Evolutionary conservation across 768 basidiomycete species (phyloP), one percentile per base, ranked within the genome.

Genomic region (Dacryopinax primogenitus): DNA sequence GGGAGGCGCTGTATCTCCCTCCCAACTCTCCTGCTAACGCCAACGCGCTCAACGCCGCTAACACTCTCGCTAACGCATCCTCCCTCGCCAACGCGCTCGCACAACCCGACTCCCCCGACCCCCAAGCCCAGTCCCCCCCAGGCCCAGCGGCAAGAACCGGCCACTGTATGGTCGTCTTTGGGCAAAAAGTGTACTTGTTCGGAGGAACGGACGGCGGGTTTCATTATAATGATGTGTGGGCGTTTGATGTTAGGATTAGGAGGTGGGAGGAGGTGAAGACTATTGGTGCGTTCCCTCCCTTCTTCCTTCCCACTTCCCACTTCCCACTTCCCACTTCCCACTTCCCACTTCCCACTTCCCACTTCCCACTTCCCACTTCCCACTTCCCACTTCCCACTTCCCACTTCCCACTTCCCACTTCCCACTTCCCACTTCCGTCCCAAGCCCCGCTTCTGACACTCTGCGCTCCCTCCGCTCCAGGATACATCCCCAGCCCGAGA

Each of bases 211-310:
- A 99, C 72, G 94, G 94, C n/a, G 85, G 87, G 73, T 98, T 88
- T 76, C 96, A 98, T 73, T 99, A 99, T 77, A 99, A 98, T 74
- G 96, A 99, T 73, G 97, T 93, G 6, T 99, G 96, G 96, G 81
- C 86, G 1, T 98, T 90, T 75, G 92, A 95, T 73, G 78, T 92
- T 62, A 80, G 79, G 37, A 87, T 90, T 0, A 81, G 82, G 64
- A 83, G 76, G 47, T 99, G 96, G 96, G 82, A 87, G 2, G 96
- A 99, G 73, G 78, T 99, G 3, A 44, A 44, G 41, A 44, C 41
- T 6, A 44, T 44, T 18, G 41, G 41, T 44, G 41, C 16, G 41
- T 18, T 18, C 23, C 18, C 41, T 18, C 41, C 18, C 18, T 18
- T 6, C 41, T 18, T 37, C 36, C 36, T 37, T 37, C 36, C 36